These are phyloP conservation scores for Arthrobotrys entomopaga DNA, from an alignment of 2,329 filamentous ascomycete genomes.

Conservation along the genomic window DNA sequence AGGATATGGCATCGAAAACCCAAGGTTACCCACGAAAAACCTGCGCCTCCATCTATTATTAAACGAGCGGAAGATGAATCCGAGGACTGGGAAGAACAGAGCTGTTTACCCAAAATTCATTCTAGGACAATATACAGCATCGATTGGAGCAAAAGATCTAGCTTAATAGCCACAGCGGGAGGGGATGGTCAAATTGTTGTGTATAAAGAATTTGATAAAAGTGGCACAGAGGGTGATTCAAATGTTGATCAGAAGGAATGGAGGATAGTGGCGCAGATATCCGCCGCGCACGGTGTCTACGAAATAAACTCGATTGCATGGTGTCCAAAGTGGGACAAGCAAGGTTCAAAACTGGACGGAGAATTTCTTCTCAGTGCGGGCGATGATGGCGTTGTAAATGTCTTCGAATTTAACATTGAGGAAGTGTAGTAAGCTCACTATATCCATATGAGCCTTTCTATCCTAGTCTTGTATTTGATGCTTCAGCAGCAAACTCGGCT, in stretches of 20 bases:
- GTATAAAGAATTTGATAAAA: slow-evolving; percentile 72
- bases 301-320: slow-evolving; percentile 93
- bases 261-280: slow-evolving; percentile 74
- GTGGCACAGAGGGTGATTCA: slow-evolving; percentile 58
- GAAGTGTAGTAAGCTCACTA: no score
- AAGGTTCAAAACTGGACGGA: slow-evolving; percentile 67
- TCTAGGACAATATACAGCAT: slow-evolving; percentile 84
- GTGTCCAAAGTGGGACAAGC: slow-evolving; percentile 80
- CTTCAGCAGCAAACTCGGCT: no score
- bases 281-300: slow-evolving; percentile 86
- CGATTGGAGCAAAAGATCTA: slow-evolving; percentile 81
- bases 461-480: no score
- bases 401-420: slow-evolving; percentile 72
- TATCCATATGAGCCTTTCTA: no score
- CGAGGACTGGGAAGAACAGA: slow-evolving; percentile 85
- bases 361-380: slow-evolving; percentile 92
- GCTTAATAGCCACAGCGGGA: slow-evolving; percentile 84
- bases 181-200: slow-evolving; percentile 85
- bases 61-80: slow-evolving; percentile 77
- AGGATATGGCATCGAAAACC: slow-evolving; percentile 78
- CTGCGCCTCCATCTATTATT: slow-evolving; percentile 78
- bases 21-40: slow-evolving; percentile 63
- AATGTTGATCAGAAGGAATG: slow-evolving; percentile 66
- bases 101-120: slow-evolving; percentile 78
- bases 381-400: slow-evolving; percentile 86